Conservation (phyloP, 805 yeast species). For the Geotrichum ghanense region DNA sequence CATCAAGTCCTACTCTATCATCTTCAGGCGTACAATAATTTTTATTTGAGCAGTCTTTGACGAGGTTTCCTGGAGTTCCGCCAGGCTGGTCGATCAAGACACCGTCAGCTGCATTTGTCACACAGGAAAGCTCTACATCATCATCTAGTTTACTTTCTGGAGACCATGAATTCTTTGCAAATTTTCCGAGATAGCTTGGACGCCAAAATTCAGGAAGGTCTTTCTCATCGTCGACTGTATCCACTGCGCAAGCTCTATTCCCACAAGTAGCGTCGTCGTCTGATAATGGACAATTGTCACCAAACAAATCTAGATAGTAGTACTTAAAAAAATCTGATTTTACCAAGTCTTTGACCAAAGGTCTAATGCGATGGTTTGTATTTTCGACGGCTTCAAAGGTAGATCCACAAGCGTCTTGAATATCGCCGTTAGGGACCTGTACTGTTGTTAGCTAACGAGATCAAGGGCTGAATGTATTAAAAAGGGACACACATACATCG, state of each 20-base stretch:
- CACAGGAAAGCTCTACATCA: conserved; percentile 9
- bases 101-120: conserved; percentile 11
- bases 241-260: conserved; percentile 83
- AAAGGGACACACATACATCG: background rate
- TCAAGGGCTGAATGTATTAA: background rate
- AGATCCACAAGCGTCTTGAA: conserved; percentile 19
- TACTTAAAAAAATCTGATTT: conserved; percentile 75
- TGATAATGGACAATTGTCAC: conserved; percentile 71
- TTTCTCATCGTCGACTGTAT: conserved; percentile 62
- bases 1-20: conserved; percentile 24
- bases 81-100: conserved; percentile 14
- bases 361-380: conserved; percentile 41
- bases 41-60: conserved; percentile 1
- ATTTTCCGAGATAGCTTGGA: conserved; percentile 55
- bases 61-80: background rate
- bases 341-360: conserved; percentile 46
- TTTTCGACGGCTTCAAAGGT: conserved; percentile 35
- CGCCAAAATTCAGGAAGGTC: conserved; percentile 63
- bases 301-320: conserved; percentile 72
- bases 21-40: conserved; percentile 34
- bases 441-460: too few relatives aligned
- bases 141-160: conserved; percentile 15
- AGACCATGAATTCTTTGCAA: conserved; percentile 29
- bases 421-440: conserved; percentile 8
- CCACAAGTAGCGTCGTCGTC: conserved; percentile 74